phyloP scores from a whole-genome alignment of 2,329 filamentous ascomycete genomes.

The Curvularia spicifera region DNA sequence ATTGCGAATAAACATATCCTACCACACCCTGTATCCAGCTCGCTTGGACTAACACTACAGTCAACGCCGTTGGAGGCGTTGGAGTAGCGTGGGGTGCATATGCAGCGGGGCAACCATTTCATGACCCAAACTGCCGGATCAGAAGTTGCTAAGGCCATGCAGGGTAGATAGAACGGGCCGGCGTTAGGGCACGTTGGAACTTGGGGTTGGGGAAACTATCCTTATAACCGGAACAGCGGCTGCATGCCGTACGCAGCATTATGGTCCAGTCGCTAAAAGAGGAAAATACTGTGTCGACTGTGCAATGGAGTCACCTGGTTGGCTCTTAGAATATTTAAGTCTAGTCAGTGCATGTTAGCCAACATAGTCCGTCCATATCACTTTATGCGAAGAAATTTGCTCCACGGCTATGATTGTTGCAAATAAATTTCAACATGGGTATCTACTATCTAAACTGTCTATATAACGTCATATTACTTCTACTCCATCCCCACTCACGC shows the following conservation, averaged over 20 bases:
- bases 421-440: neutral
- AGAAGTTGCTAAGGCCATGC: neutral
- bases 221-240: neutral
- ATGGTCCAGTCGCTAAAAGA: neutral
- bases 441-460: neutral
- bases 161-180: neutral
- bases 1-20: neutral
- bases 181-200: neutral
- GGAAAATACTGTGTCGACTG: neutral
- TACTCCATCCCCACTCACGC: conserved; percentile 1
- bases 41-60: neutral
- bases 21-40: neutral
- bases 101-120: conserved; percentile 6
- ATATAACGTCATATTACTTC: neutral
- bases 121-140: conserved; percentile 4
- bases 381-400: neutral
- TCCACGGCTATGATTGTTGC: neutral
- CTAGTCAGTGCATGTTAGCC: no score
- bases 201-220: neutral
- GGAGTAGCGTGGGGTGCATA: conserved; percentile 10
- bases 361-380: neutral
- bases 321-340: neutral
- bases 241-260: neutral
- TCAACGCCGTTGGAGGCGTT: conserved; percentile 10
- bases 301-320: neutral